Base-by-base conservation (phyloP, 306 rosid species). In the Fagus sylvatica region DNA sequence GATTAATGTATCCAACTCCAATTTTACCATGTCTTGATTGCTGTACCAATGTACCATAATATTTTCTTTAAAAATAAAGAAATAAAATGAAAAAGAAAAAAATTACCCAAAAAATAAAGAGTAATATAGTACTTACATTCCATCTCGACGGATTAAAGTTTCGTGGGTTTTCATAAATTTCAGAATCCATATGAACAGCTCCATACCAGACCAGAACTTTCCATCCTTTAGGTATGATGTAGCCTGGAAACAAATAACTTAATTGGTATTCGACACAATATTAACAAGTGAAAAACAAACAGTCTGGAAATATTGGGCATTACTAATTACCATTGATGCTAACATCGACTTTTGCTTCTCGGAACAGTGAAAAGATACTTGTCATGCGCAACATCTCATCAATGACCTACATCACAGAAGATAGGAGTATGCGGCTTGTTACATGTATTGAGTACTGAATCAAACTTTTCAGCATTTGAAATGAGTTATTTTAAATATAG, bases 101-200 rank as follows among this genome's bases (percentile, higher is more conserved):
- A 19, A 4, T 4, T 0, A 13, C 6, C 33, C 11, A 1, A n/a
- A 32, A 32, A 61, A 12, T 28, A 61, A 60, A 9, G 13, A 11
- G 3, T 55, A 5, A 11, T 16, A 57, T 13, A 0, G 5, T 28
- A 62, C 84, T 75, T 76, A 76, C 87, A 7, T 84, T 78, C 81
- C 81, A 84, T 84, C 87, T 84, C 0, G 78, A 73, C 3, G 87
- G 87, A 54, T 84, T 7, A 39, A 84, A 84, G 48, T 73, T 40
- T 16, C 22, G 59, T 41, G 87, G 87, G 53, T 84, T 76, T 5
- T 57, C 62, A 8, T 73, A 80, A 65, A 33, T 43, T 22, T 73
- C 64, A 3, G 84, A 77, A 12, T 84, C 82, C 81, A 84, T 72
- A 76, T 84, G 87, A 73, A 84, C 82, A 11, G 79, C 84, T 72